Evolutionary conservation across 1,284 basidiomycete genomes (phyloP).

Genomic region (Pseudozyma thailandica): DNA sequence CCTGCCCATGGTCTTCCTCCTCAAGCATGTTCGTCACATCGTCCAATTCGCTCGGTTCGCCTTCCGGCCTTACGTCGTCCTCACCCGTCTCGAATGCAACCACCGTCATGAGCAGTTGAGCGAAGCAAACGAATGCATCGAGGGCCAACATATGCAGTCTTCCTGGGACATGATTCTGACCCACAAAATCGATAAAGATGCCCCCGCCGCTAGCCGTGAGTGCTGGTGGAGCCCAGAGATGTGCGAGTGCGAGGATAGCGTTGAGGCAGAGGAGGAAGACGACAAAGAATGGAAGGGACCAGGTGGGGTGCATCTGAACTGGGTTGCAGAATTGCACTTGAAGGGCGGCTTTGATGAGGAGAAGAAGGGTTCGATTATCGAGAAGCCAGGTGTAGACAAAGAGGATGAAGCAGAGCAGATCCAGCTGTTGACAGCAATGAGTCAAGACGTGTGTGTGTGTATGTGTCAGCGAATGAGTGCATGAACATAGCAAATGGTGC

Average conservation of each 20-base stretch:
- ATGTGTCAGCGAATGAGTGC: too few species aligned
- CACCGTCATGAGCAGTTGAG: conserved; percentile 40
- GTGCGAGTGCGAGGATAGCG: conserved; percentile 28
- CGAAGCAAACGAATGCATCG: conserved; percentile 28
- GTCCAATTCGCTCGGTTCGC: conserved; percentile 31
- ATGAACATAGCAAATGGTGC: not conserved
- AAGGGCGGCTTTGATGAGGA: conserved; percentile 40
- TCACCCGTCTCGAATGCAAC: conserved; percentile 43
- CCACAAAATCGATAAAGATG: conserved; percentile 60
- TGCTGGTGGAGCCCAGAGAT: conserved; percentile 19
- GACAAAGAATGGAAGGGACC: conserved; percentile 39
- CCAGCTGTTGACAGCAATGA: conserved; percentile 25
- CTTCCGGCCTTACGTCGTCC: conserved; percentile 38
- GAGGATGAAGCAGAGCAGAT: conserved; percentile 51
- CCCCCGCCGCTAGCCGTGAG: conserved; percentile 13
- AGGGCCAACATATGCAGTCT: conserved; percentile 44
- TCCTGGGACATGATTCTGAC: conserved; percentile 33
- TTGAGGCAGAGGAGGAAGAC: conserved; percentile 45
- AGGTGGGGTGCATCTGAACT: conserved; percentile 37
- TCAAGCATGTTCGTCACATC: conserved; percentile 16
- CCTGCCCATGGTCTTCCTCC: conserved; percentile 25
- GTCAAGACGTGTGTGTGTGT: not conserved
- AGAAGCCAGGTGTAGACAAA: conserved; percentile 58
- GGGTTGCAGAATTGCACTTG: conserved; percentile 53
- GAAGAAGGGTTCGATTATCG: conserved; percentile 44